Evolutionary conservation across 306 rosid species (phyloP).

Genomic region (Albizia julibrissin): DNA sequence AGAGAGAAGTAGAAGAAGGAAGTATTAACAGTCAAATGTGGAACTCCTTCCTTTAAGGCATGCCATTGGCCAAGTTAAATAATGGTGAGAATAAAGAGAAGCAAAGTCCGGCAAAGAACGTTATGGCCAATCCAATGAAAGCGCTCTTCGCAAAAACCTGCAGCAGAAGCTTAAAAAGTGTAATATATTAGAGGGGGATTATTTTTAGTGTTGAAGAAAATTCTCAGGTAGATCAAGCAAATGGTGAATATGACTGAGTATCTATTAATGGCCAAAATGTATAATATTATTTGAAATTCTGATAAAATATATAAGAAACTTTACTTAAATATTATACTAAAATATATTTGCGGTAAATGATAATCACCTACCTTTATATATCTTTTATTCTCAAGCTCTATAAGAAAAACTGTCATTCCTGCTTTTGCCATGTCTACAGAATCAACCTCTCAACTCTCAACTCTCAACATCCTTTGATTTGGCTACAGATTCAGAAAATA

Average conservation of each 20-base stretch:
- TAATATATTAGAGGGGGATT: background rate
- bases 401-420: slow-evolving; percentile 76
- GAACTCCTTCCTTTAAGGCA: slow-evolving; percentile 64
- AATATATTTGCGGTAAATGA: background rate
- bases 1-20: slow-evolving; percentile 84
- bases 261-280: background rate
- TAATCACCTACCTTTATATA: slow-evolving; percentile 65
- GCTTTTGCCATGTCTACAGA: slow-evolving; percentile 43
- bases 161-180: background rate
- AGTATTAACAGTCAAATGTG: slow-evolving; percentile 76
- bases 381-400: slow-evolving; percentile 77
- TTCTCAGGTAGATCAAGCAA: background rate
- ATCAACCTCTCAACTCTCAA: slow-evolving; percentile 29
- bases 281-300: background rate
- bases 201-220: background rate
- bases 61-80: slow-evolving; percentile 89
- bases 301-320: background rate
- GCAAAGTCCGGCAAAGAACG: slow-evolving; percentile 75
- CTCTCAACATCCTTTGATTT: slow-evolving; percentile 49
- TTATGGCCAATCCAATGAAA: slow-evolving; percentile 65
- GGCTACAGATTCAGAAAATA: slow-evolving; percentile 19
- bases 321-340: background rate
- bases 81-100: slow-evolving; percentile 89
- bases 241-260: background rate
- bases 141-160: slow-evolving; percentile 80